Percentiles rank a stretch among this genome's conserved stretches.
Conservation (phyloP, 345 rosid genomes). For the Erysimum cheiranthoides region DNA sequence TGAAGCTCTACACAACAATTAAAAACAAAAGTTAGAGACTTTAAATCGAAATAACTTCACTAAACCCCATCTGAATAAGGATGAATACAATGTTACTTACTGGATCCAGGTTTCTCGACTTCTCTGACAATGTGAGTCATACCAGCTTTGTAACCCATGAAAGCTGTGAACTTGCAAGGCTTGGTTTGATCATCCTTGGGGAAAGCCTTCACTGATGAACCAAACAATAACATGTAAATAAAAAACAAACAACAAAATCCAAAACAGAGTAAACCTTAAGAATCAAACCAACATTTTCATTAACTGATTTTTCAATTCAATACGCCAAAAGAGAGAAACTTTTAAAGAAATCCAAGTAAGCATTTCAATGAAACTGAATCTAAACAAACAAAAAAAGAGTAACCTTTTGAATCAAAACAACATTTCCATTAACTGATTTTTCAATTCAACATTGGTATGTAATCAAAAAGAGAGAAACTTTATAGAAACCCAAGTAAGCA, state of each 20-base stretch:
- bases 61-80: background rate
- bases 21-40: background rate
- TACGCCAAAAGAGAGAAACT: background rate
- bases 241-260: background rate
- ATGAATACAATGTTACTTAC: conserved; percentile 46
- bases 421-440: no score
- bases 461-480: background rate
- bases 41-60: background rate
- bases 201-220: conserved; percentile 79
- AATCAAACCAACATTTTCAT: background rate
- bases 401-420: background rate
- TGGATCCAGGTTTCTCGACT: conserved; percentile 89
- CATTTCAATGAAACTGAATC: background rate
- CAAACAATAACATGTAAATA: background rate
- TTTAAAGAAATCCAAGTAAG: background rate
- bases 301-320: no score
- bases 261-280: no score
- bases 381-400: background rate
- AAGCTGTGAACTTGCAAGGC: conserved; percentile 85
- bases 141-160: conserved; percentile 91
- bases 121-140: conserved; percentile 95
- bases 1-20: conserved; percentile 64
- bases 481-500: background rate
- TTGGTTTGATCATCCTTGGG: conserved; percentile 83
- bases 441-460: no score